These are phyloP conservation scores for Cutaneotrichosporon sp. DNA, from an alignment of 1,284 basidiomycete species.

Conservation along the genomic window DNA sequence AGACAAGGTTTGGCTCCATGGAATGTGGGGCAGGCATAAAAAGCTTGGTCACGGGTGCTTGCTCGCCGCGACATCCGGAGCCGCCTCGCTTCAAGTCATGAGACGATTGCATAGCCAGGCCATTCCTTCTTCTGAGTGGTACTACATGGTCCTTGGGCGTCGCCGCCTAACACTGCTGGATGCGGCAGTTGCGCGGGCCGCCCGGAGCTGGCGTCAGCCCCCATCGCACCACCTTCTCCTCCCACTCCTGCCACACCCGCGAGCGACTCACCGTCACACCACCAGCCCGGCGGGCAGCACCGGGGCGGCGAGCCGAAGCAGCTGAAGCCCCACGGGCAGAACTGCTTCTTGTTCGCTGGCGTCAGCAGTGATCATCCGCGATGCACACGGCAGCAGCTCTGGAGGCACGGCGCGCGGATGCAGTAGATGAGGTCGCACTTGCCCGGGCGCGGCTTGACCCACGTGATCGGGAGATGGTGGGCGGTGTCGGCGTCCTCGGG, in stretches of 20 bases:
- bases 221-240: background rate
- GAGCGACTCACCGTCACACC: background rate
- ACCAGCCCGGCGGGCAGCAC: constrained; percentile 1
- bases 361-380: too few species aligned
- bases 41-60: background rate
- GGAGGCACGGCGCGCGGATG: background rate
- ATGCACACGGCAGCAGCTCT: background rate
- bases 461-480: too few species aligned
- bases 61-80: too few species aligned
- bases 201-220: background rate
- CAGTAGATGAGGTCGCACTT: background rate
- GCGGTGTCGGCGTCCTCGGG: too few species aligned
- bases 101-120: too few species aligned
- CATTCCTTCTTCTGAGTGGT: background rate
- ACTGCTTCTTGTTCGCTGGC: background rate
- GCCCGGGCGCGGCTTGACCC: background rate
- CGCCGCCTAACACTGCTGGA: background rate
- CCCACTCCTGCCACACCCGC: too few species aligned
- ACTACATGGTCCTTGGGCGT: too few species aligned
- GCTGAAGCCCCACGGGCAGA: background rate
- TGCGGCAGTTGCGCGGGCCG: background rate
- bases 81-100: too few species aligned
- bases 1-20: background rate
- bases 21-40: background rate
- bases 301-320: background rate